phyloP scores from a whole-genome alignment of 2,329 filamentous ascomycete genomes.

The Colletotrichum spaethianum region DNA sequence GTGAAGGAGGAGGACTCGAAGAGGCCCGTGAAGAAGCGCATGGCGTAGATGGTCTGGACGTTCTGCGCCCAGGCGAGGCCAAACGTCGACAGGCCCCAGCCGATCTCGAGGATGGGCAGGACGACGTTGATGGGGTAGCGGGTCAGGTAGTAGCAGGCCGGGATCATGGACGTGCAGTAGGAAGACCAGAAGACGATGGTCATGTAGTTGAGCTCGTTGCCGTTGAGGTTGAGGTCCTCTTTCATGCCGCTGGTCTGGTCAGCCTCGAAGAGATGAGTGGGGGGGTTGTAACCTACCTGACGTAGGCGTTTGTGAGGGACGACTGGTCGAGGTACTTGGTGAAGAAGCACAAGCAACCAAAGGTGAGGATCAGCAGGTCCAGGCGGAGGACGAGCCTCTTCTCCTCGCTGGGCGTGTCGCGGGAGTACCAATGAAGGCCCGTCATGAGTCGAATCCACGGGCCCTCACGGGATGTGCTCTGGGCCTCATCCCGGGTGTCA shows the following conservation, averaged over 20 bases:
- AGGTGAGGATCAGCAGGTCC: constrained; percentile 54
- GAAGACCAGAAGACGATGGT: constrained; percentile 53
- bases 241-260: constrained; percentile 53
- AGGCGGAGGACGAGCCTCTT: constrained; percentile 54
- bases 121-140: constrained; percentile 53
- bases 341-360: constrained; percentile 56
- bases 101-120: constrained; percentile 49
- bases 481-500: constrained; percentile 13
- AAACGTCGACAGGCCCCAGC: constrained; percentile 51
- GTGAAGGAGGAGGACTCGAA: constrained; percentile 53
- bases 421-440: constrained; percentile 51
- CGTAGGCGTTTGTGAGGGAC: constrained; percentile 55
- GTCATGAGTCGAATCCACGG: constrained; percentile 49
- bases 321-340: constrained; percentile 57
- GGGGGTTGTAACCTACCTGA: constrained; percentile 46
- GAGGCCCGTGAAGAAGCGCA: constrained; percentile 61
- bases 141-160: constrained; percentile 56
- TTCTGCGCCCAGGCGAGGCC: constrained; percentile 50
- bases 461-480: constrained; percentile 6
- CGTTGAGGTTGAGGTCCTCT: constrained; percentile 50
- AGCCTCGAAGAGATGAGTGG: not conserved
- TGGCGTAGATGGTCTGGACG: constrained; percentile 54
- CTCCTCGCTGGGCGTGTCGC: constrained; percentile 49
- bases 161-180: constrained; percentile 58
- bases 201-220: constrained; percentile 52